A percentile compares a stretch with the other conserved stretches of the same genome.
Evolutionary conservation across 345 rosid species (phyloP).

Genomic region (Nasturtium officinale): DNA sequence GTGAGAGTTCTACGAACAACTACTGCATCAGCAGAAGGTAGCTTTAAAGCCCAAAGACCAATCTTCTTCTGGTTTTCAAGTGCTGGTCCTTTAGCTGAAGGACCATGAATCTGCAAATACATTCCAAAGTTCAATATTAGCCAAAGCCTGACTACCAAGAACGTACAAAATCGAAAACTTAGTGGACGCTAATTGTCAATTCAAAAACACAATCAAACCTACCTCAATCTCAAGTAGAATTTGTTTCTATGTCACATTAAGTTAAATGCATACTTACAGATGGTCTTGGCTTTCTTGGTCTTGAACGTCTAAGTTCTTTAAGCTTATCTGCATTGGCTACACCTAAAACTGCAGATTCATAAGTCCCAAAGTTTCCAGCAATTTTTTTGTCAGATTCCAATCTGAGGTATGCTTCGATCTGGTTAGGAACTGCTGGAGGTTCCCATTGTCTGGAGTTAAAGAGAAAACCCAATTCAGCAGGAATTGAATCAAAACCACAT

Average conservation of each 20-base stretch:
- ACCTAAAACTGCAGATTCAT: slow-evolving; percentile 82
- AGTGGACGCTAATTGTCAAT: too few relatives aligned
- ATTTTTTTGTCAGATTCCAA: slow-evolving; percentile 75
- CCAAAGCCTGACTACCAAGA: slow-evolving; percentile 9
- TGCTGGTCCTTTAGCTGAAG: slow-evolving; percentile 63
- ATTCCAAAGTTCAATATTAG: slow-evolving; percentile 8
- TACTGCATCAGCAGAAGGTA: slow-evolving; percentile 81
- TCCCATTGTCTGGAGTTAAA: slow-evolving; percentile 85
- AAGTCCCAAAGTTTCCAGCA: slow-evolving; percentile 80
- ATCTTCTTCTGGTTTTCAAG: slow-evolving; percentile 70
- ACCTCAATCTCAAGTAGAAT: slow-evolving; percentile 6
- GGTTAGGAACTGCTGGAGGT: slow-evolving; percentile 64
- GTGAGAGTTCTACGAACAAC: slow-evolving; percentile 80
- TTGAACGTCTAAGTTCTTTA: slow-evolving; percentile 71
- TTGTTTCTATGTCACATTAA: neutral
- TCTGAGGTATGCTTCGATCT: slow-evolving; percentile 69
- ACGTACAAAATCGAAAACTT: neutral
- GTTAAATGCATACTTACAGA: slow-evolving; percentile 46
- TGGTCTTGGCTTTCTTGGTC: slow-evolving; percentile 73
- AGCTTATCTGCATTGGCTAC: slow-evolving; percentile 61
- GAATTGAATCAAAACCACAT: slow-evolving; percentile 89
- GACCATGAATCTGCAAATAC: slow-evolving; percentile 73
- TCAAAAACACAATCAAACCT: neutral
- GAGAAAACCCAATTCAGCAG: slow-evolving; percentile 80
- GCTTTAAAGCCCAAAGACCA: slow-evolving; percentile 79